A percentile compares a stretch with the other conserved stretches of the same genome.
These are phyloP conservation scores for Cladosporium colombiae DNA, from an alignment of 2,329 filamentous ascomycete species.

Conservation along the genomic window DNA sequence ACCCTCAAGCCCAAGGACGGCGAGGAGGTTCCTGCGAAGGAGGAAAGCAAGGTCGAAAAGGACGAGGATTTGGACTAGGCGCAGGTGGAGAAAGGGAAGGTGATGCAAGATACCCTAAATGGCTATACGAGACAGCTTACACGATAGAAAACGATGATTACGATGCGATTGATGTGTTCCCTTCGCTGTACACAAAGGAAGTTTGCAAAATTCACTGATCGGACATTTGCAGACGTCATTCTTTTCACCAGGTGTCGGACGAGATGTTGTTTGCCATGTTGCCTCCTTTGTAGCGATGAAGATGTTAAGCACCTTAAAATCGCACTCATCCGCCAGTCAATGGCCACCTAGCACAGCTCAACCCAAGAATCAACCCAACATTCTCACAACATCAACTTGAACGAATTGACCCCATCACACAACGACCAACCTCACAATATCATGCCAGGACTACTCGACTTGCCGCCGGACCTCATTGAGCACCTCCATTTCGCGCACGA, in stretches of 20 bases:
- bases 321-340: neutral
- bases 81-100: neutral
- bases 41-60: constrained; percentile 21
- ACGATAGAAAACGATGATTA: constrained; percentile 5
- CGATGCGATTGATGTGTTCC: neutral
- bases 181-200: neutral
- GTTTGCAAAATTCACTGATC: neutral
- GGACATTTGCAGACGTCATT: neutral
- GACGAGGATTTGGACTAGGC: constrained; percentile 8
- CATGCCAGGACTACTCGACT: neutral
- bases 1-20: constrained; percentile 68
- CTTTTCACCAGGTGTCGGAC: neutral
- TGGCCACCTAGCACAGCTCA: neutral
- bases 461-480: neutral
- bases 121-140: neutral
- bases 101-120: neutral
- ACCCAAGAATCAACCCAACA: neutral
- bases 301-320: neutral
- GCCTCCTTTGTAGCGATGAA: neutral
- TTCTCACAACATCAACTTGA: neutral
- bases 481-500: neutral
- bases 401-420: neutral
- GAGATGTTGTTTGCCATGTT: neutral
- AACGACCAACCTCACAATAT: neutral
- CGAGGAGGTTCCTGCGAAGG: constrained; percentile 20